These are phyloP conservation scores for Podaxis rugospora DNA, from an alignment of 768 basidiomycete species.

Conservation along the genomic window DNA sequence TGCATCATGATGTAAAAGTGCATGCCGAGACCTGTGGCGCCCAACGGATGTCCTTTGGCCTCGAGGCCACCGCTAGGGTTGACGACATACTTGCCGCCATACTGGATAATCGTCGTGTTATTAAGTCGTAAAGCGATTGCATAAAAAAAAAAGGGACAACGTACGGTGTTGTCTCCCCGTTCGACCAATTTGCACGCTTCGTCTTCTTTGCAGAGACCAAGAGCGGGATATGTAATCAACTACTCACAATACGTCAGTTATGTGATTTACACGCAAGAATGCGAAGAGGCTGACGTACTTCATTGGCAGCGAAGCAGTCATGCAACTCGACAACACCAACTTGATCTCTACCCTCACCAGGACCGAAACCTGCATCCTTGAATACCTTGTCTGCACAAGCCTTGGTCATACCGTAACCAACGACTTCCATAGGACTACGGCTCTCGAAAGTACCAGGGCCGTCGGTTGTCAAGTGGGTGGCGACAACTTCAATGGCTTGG, in stretches of 20 bases:
- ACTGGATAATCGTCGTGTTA: conserved; percentile 32
- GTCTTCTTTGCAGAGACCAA: conserved; percentile 63
- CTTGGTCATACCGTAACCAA: conserved; percentile 79
- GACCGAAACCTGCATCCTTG: conserved; percentile 60
- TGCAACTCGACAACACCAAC: conserved; percentile 86
- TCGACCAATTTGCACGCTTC: conserved; percentile 76
- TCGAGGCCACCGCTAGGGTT: conserved; percentile 86
- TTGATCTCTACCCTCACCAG: conserved; percentile 60
- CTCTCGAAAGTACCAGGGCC: conserved; percentile 59
- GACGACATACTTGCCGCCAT: conserved; percentile 80
- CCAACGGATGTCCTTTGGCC: conserved; percentile 85
- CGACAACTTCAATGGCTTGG: conserved; percentile 82
- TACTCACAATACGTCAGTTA: conserved; percentile 20
- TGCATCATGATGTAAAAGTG: conserved; percentile 87
- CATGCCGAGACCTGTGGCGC: conserved; percentile 82
- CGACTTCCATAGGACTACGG: conserved; percentile 70
- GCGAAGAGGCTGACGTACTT: conserved; percentile 36
- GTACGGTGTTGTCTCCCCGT: conserved; percentile 72
- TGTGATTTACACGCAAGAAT: background rate
- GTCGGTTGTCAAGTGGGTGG: conserved; percentile 64
- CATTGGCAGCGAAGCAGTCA: conserved; percentile 82
- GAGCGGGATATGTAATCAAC: conserved; percentile 79
- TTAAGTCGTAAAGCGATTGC: background rate
- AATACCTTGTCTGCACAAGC: conserved; percentile 66
- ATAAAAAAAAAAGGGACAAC: conserved; percentile 17